Evolutionary conservation across 257 asterid species (phyloP), one percentile per base, ranked within the genome.

Genomic region (Echites panduratus): DNA sequence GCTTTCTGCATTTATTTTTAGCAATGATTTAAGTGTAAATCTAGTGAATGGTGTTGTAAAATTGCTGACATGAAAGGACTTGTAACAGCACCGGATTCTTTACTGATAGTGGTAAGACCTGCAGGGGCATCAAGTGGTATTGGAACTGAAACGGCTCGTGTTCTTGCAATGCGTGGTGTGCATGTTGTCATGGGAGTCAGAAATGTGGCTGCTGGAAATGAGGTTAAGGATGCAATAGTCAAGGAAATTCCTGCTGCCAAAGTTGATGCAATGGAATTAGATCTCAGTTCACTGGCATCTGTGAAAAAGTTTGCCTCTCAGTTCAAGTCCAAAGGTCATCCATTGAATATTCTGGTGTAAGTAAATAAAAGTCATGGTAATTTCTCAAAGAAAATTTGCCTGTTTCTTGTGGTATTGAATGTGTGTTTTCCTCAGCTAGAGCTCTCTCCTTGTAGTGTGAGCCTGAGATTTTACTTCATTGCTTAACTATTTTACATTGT

Each of bases 51-150:
- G 19, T 13, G 7, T 4, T 61, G 44, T 32, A 35, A 63, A 63
- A 10, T 70, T 40, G 44, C n/a, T 35, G 32, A 17, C 38, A 62
- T 17, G 49, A 26, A 44, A 48, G 6, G 54, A 44, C 49, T 35
- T 58, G 75, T 48, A 64, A 64, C 27, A 8, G 7, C 48, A 19
- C 27, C 22, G 3, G 49, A 20, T 38, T 64, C 3, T 26, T 38
- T 64, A 38, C 24, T 38, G 48, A 32, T 40, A 62, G 48, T 32
- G 24, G 63, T 47, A 29, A 24, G 35, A 71, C 50, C 62, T 78
- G 72, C 84, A 91, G 98, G 98, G 81, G 95, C 97, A 13, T 86
- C 96, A 11, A 89, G 97, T 68, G 97, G 98, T 43, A 91, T 94
- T 54, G 98, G 98, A 26, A 61, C 90, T 26, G 98, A 94, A 79